Conservation (phyloP, 768 basidiomycete genomes). For the Leccinum barrowsii region DNA sequence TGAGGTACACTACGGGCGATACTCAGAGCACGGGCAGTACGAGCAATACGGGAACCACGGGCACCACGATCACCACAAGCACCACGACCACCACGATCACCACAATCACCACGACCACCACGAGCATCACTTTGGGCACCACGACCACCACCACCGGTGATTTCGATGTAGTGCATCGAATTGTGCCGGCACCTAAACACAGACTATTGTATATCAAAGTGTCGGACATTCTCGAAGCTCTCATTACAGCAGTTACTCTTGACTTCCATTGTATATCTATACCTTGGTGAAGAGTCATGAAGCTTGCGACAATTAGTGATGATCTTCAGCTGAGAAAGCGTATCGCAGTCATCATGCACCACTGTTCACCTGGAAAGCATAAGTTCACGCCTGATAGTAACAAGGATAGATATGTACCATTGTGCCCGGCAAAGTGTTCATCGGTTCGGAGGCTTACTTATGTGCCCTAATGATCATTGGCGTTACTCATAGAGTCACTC, state of each 20-base stretch:
- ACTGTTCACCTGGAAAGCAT: neutral
- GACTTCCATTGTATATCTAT: neutral
- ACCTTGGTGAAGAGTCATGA: neutral
- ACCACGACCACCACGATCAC: neutral
- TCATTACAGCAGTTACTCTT: neutral
- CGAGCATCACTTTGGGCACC: neutral
- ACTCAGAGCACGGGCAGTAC: too few species aligned
- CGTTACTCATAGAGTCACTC: neutral
- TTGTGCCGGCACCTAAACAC: neutral
- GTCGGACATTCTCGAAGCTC: neutral
- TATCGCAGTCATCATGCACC: neutral
- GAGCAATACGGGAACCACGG: neutral
- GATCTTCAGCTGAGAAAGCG: neutral
- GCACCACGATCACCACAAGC: neutral
- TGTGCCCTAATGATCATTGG: neutral
- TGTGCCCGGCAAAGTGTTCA: neutral
- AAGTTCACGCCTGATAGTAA: neutral
- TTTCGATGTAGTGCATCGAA: neutral
- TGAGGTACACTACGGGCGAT: neutral
- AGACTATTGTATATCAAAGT: constrained; percentile 7
- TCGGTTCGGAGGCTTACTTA: neutral
- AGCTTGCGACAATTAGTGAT: neutral
- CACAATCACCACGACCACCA: neutral
- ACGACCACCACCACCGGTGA: neutral
- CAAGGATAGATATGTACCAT: neutral